These are phyloP conservation scores for Penicillium glabrum DNA, from an alignment of 2,329 filamentous ascomycete species.

Conservation along the genomic window DNA sequence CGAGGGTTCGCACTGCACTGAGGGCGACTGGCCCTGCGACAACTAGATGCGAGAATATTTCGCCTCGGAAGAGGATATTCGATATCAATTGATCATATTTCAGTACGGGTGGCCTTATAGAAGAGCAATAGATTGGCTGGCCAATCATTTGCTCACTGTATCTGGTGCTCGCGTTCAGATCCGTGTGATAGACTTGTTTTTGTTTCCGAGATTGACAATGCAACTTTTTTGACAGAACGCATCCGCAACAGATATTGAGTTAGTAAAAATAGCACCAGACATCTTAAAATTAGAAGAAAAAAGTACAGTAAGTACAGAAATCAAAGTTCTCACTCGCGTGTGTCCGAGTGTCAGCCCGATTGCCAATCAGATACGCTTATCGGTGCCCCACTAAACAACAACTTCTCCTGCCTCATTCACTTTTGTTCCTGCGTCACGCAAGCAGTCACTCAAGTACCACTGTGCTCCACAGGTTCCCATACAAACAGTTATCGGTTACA, in stretches of 20 bases:
- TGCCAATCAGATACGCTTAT: constrained; percentile 3
- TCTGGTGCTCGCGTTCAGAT: no score
- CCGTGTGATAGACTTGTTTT: no score
- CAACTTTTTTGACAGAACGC: neutral
- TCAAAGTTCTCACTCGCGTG: neutral
- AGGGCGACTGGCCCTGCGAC: no score
- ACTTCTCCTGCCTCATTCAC: neutral
- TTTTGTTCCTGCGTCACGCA: neutral
- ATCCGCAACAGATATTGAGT: neutral
- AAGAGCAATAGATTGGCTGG: no score
- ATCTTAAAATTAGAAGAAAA: neutral
- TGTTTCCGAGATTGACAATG: no score
- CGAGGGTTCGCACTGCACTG: no score
- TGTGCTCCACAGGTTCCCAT: neutral
- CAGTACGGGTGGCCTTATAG: no score
- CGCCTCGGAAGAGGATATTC: no score
- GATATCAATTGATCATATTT: no score
- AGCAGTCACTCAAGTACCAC: neutral
- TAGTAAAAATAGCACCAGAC: neutral
- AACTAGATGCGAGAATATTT: no score
- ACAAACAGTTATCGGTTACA: neutral
- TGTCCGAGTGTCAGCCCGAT: neutral
- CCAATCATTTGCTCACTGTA: no score
- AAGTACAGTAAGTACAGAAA: neutral
- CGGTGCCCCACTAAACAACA: neutral